Percentiles rank a stretch among this genome's conserved stretches.
phyloP scores from a whole-genome alignment of 176 grass and related monocot genomes.

The Zoysia japonica region DNA sequence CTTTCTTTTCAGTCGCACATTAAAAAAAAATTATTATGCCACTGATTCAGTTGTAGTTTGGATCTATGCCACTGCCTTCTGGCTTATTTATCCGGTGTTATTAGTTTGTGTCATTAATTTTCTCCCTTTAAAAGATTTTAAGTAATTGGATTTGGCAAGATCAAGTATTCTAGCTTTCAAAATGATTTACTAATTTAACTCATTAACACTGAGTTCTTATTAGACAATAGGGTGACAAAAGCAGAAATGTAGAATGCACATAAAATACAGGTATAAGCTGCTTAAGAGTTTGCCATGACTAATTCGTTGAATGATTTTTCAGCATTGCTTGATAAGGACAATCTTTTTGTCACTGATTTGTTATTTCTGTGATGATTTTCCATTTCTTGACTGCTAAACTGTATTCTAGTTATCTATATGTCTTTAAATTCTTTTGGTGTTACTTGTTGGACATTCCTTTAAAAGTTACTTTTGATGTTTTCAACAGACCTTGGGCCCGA shows the following conservation, averaged over 20 bases:
- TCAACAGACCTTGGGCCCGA: constrained; percentile 54
- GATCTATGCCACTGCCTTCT: not conserved
- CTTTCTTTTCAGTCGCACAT: not conserved
- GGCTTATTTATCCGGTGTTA: not conserved
- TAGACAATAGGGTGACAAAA: not conserved
- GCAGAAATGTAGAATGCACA: not conserved
- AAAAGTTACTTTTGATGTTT: constrained; percentile 5
- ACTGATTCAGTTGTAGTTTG: not conserved
- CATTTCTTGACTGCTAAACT: constrained; percentile 7
- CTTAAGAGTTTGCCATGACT: not conserved
- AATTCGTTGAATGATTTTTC: not conserved
- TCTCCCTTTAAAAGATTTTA: not conserved
- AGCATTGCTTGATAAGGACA: constrained; percentile 6
- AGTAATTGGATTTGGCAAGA: constrained; percentile 19
- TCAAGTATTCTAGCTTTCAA: not conserved
- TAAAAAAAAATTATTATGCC: not conserved
- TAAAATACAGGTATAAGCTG: not conserved
- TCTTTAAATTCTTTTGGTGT: not conserved
- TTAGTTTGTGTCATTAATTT: not conserved
- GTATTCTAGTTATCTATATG: not conserved
- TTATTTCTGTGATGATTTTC: constrained; percentile 21
- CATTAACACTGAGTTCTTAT: not conserved
- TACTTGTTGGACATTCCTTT: constrained; percentile 7
- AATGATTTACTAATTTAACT: constrained; percentile 15
- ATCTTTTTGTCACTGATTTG: not conserved